phyloP scores from a whole-genome alignment of 2,329 filamentous ascomycete species.

The Pseudodiploospora longispora region DNA sequence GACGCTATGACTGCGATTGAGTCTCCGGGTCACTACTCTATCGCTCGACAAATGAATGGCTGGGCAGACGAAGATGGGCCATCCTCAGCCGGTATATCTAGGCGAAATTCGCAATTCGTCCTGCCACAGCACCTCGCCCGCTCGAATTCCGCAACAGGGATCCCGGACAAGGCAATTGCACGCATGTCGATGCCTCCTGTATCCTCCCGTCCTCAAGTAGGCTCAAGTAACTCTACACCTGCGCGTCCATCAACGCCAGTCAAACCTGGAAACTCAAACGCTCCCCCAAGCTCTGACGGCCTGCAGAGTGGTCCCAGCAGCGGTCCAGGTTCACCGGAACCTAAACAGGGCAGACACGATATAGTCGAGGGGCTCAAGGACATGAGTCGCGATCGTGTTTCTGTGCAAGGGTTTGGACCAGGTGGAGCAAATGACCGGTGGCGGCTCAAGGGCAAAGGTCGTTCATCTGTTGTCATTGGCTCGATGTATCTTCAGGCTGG shows the following conservation, averaged over 20 bases:
- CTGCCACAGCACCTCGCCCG: slow-evolving; percentile 34
- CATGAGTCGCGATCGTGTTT: slow-evolving; percentile 47
- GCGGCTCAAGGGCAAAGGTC: slow-evolving; percentile 72
- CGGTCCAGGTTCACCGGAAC: slow-evolving; percentile 34
- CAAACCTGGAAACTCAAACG: slow-evolving; percentile 39
- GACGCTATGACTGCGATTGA: slow-evolving; percentile 69
- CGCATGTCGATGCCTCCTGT: slow-evolving; percentile 80
- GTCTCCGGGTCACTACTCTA: slow-evolving; percentile 54
- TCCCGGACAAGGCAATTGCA: slow-evolving; percentile 50
- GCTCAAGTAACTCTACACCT: slow-evolving; percentile 38
- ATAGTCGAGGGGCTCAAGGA: slow-evolving; percentile 39
- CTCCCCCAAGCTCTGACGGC: slow-evolving; percentile 41
- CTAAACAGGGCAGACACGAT: slow-evolving; percentile 28
- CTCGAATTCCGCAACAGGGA: slow-evolving; percentile 45
- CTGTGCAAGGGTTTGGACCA: slow-evolving; percentile 63
- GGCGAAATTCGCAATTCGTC: slow-evolving; percentile 50
- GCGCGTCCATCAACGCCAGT: slow-evolving; percentile 43
- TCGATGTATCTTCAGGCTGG: slow-evolving; percentile 84
- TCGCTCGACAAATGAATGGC: slow-evolving; percentile 32
- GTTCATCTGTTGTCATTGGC: slow-evolving; percentile 71
- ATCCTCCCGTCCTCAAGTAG: slow-evolving; percentile 35
- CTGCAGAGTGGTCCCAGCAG: slow-evolving; percentile 28
- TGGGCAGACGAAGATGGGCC: slow-evolving; percentile 30
- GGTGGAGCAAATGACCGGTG: slow-evolving; percentile 67
- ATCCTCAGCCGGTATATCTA: slow-evolving; percentile 26